phyloP scores from a whole-genome alignment of 352 stramenopile species.

The Phytophthora ohioensis region DNA sequence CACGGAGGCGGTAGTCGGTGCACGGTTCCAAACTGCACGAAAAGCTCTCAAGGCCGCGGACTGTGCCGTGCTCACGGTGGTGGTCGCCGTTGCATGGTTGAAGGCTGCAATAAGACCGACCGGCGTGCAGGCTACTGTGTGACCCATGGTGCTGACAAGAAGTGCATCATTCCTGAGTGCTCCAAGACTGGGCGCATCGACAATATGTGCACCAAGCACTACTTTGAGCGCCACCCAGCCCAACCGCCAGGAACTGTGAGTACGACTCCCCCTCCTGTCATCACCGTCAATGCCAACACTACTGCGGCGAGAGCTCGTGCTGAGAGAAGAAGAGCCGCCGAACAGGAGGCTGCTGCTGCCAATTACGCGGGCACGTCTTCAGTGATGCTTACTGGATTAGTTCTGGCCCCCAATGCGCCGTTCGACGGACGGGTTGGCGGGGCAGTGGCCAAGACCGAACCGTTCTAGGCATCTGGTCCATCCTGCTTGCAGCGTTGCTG shows the following conservation, averaged over 20 bases:
- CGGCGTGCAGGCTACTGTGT: conserved; percentile 81
- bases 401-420: conserved; percentile 12
- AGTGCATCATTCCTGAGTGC: conserved; percentile 82
- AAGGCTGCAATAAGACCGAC: conserved; percentile 89
- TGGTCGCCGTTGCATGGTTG: conserved; percentile 82
- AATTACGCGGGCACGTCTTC: conserved; percentile 39
- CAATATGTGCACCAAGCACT: conserved; percentile 87
- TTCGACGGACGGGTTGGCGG: conserved; percentile 38
- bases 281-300: conserved; percentile 49
- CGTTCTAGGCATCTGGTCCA: conserved; percentile 33
- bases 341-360: conserved; percentile 26
- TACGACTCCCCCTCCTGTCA: conserved; percentile 46
- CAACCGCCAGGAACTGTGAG: conserved; percentile 46
- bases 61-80: conserved; percentile 87
- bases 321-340: conserved; percentile 42
- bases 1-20: conserved; percentile 83
- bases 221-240: conserved; percentile 80
- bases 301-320: conserved; percentile 44
- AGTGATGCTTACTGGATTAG: conserved; percentile 32
- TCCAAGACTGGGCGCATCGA: conserved; percentile 87
- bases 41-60: conserved; percentile 87
- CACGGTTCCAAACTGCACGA: conserved; percentile 82
- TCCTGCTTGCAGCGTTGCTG: conserved; percentile 18
- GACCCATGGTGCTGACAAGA: conserved; percentile 85
- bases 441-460: conserved; percentile 35